Conservation (phyloP, 1,139 yeast genomes). For the Diutina neorugosa region DNA sequence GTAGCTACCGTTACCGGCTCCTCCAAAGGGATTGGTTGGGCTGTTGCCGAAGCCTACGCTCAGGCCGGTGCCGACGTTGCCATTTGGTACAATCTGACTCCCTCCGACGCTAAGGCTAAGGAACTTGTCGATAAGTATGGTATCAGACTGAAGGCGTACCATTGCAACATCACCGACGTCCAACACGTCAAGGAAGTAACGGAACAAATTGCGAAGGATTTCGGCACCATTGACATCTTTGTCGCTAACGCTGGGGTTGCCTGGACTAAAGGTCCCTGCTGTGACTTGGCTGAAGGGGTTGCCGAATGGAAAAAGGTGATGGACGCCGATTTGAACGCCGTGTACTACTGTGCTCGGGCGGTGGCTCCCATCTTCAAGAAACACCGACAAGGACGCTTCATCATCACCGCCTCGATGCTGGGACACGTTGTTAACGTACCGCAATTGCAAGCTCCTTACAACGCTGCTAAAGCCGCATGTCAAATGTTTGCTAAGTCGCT, state of each 20-base stretch:
- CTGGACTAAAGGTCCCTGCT: constrained; percentile 64
- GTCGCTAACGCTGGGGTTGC: constrained; percentile 91
- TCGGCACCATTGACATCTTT: constrained; percentile 67
- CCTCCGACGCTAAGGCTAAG: constrained; percentile 19
- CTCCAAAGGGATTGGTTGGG: constrained; percentile 74
- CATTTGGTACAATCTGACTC: constrained; percentile 57
- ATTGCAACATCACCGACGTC: constrained; percentile 53
- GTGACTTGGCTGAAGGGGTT: constrained; percentile 36
- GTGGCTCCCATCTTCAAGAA: constrained; percentile 62
- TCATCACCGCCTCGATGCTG: constrained; percentile 77
- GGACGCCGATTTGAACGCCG: constrained; percentile 54
- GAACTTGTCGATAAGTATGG: constrained; percentile 49
- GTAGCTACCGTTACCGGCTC: constrained; percentile 87
- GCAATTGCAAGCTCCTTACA: constrained; percentile 76
- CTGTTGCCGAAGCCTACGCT: constrained; percentile 76
- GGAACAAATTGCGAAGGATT: constrained; percentile 50
- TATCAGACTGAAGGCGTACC: constrained; percentile 58
- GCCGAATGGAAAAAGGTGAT: constrained; percentile 38
- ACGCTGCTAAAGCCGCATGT: constrained; percentile 80
- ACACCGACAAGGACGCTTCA: constrained; percentile 59
- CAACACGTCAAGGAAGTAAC: constrained; percentile 48
- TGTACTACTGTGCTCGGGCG: constrained; percentile 60
- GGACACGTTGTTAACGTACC: constrained; percentile 77
- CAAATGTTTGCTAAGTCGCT: constrained; percentile 66
- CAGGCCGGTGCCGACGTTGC: constrained; percentile 86